These are phyloP conservation scores for Arabis hirsuta DNA, from an alignment of 345 rosid genomes.

Conservation along the genomic window DNA sequence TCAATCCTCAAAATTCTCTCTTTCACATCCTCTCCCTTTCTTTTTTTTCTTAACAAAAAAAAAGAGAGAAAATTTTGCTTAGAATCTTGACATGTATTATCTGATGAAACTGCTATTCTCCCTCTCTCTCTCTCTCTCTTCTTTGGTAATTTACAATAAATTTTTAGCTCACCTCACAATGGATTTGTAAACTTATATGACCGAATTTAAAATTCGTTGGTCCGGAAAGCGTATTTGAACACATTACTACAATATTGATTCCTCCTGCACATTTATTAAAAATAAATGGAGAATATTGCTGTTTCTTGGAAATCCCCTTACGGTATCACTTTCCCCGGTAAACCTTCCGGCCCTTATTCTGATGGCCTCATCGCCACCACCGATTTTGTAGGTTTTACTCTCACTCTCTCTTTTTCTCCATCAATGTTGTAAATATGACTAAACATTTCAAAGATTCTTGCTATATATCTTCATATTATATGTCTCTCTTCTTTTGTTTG, in stretches of 20 bases:
- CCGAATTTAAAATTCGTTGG: no score
- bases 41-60: not conserved
- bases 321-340: no score
- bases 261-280: no score
- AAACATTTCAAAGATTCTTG: not conserved
- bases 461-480: not conserved
- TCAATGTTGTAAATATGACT: not conserved
- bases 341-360: no score
- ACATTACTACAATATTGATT: no score
- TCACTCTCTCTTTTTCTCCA: not conserved
- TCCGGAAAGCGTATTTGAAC: no score
- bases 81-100: constrained; percentile 1
- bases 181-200: not conserved
- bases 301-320: no score
- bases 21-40: not conserved
- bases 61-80: not conserved
- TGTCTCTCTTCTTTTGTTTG: no score
- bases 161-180: constrained; percentile 10
- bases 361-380: constrained; percentile 56
- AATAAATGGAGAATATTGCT: no score
- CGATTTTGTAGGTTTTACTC: constrained; percentile 48
- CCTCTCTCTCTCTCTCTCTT: not conserved
- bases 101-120: constrained; percentile 11
- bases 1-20: constrained; percentile 13
- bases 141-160: constrained; percentile 13